These are phyloP conservation scores for Daldinia caldariorum DNA, from an alignment of 495 filamentous ascomycete genomes.

Conservation along the genomic window DNA sequence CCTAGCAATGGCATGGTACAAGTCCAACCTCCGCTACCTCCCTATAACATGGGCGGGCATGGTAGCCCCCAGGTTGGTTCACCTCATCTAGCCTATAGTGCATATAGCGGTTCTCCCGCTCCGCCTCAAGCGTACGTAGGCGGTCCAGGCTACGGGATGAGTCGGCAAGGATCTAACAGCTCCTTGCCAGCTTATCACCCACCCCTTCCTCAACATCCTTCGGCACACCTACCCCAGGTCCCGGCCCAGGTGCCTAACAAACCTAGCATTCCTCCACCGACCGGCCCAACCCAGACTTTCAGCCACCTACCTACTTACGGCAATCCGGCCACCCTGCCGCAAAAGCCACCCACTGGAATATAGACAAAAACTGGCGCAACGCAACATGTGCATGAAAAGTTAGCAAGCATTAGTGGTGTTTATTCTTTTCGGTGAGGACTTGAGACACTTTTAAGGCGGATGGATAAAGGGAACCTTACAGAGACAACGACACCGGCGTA, in stretches of 20 bases:
- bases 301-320: constrained; percentile 65
- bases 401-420: constrained; percentile 49
- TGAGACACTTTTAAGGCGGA: constrained; percentile 31
- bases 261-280: constrained; percentile 48
- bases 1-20: constrained; percentile 65
- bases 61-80: constrained; percentile 58
- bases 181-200: constrained; percentile 60
- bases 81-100: constrained; percentile 55
- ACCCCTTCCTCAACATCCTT: constrained; percentile 46
- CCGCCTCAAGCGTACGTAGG: constrained; percentile 52
- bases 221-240: constrained; percentile 40
- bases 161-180: constrained; percentile 63
- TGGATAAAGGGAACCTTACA: constrained; percentile 46
- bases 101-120: constrained; percentile 53
- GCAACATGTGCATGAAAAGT: constrained; percentile 43
- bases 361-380: constrained; percentile 39
- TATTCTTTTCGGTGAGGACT: constrained; percentile 43
- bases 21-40: constrained; percentile 51
- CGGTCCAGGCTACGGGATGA: constrained; percentile 60
- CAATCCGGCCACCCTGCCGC: constrained; percentile 64
- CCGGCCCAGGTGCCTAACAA: constrained; percentile 52
- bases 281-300: constrained; percentile 50
- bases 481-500: constrained; percentile 47
- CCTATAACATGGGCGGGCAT: constrained; percentile 49
- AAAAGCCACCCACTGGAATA: constrained; percentile 62